Base-by-base conservation (phyloP, 257 asterid genomes). In the Jaltomata sinuosa region DNA sequence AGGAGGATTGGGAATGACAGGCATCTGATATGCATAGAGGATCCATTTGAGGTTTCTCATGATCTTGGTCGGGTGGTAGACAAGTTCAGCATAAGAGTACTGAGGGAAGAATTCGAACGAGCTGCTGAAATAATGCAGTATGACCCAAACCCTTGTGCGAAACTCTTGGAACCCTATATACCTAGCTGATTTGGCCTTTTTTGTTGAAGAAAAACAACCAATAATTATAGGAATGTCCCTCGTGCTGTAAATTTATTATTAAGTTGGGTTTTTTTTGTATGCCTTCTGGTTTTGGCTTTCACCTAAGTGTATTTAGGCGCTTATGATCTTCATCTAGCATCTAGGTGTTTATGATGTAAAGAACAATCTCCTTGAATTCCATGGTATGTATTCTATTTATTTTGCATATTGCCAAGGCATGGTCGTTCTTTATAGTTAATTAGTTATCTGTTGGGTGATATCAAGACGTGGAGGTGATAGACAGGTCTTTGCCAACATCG, bases 51-150 rank as follows among this genome's bases (percentile, higher is more conserved):
- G 89, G 62, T 86, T 45, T 89, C 97, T 25, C 99, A 96, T 86
- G 98, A 96, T 88, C 99, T 96, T 47, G 99, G 99, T 50, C 86
- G 98, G 86, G 98, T 96, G 83, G 99, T 96, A 15, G 99, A 96
- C 90, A 94, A 89, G 90, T 85, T 34, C 47, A 94, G 97, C 89
- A 93, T 96, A 29, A 90, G 91, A 93, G 99, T 96, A 80, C 84
- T 96, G 52, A 92, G 97, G 9, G 98, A 96, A 88, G 99, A 96
- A 89, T 96, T 96, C 68, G 98, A 94, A 90, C 97, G 99, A 0
- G 98, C 98, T 19, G 99, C 99, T 25, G 92, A 93, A 84, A 91
- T 96, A 80, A 90, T 94, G 93, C 99, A 93, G 61, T 80, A 86
- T 54, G 93, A 92, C 34, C 91, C 91, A 3, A 90, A 94, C 65